These are phyloP conservation scores for Fennellomyces sp. DNA, from an alignment of 371 early-diverging fungal species.

Conservation along the genomic window DNA sequence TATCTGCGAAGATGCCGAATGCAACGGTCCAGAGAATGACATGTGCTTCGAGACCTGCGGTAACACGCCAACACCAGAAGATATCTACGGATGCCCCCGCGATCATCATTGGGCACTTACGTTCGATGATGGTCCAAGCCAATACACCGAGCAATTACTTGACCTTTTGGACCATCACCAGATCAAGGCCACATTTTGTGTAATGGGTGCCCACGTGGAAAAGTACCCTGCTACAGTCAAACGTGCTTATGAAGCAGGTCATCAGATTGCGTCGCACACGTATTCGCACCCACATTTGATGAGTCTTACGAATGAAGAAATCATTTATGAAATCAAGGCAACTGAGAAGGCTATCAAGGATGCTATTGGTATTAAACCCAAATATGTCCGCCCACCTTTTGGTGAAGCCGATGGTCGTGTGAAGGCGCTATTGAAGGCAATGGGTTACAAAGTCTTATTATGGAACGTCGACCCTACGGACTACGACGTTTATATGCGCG, in stretches of 20 bases:
- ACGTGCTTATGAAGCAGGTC: conserved; percentile 53
- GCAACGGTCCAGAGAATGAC: conserved; percentile 38
- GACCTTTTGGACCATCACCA: conserved; percentile 44
- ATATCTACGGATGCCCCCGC: conserved; percentile 40
- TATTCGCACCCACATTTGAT: conserved; percentile 53
- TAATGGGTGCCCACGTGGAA: conserved; percentile 58
- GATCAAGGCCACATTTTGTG: conserved; percentile 72
- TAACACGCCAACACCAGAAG: conserved; percentile 25
- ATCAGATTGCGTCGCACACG: conserved; percentile 59
- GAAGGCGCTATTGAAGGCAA: conserved; percentile 40
- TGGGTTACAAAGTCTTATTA: conserved; percentile 56
- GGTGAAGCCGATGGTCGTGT: conserved; percentile 57
- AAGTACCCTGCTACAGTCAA: conserved; percentile 33
- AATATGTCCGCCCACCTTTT: conserved; percentile 65
- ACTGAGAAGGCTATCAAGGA: conserved; percentile 49
- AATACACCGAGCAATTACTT: conserved; percentile 53
- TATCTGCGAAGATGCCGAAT: conserved; percentile 29
- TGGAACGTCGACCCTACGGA: conserved; percentile 62
- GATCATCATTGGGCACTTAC: conserved; percentile 45
- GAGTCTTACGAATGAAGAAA: conserved; percentile 38
- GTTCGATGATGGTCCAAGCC: conserved; percentile 72
- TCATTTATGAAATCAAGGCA: conserved; percentile 42
- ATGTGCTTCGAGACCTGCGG: conserved; percentile 46
- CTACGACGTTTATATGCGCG: conserved; percentile 33
- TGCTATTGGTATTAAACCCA: conserved; percentile 58